Percentiles rank a stretch among this genome's conserved stretches.
These are phyloP conservation scores for Penicillium sp. DNA, from an alignment of 2,329 filamentous ascomycete species.

Conservation along the genomic window DNA sequence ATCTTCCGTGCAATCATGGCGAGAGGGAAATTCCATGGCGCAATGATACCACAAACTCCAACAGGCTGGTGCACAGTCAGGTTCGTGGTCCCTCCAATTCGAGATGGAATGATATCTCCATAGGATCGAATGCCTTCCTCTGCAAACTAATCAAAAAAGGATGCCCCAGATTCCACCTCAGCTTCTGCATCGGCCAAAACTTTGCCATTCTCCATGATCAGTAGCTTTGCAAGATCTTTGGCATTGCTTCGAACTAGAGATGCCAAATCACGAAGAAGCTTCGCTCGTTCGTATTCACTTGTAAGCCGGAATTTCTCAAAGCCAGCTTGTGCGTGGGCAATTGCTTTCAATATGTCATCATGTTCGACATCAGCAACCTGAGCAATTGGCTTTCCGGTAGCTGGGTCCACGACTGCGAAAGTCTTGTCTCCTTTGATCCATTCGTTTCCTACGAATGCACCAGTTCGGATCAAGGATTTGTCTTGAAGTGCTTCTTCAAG, in stretches of 20 bases:
- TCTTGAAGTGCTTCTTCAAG: no score
- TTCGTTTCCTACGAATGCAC: no score
- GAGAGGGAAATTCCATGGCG: background rate
- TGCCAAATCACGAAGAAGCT: background rate
- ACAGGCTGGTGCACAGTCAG: background rate
- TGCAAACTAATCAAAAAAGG: background rate
- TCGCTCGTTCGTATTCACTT: no score
- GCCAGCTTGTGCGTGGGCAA: no score
- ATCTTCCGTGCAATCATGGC: background rate
- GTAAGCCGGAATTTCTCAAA: no score
- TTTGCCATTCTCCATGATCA: background rate
- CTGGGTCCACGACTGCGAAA: no score
- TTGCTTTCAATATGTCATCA: no score
- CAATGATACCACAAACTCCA: background rate
- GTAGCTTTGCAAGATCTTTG: background rate
- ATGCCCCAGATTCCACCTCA: background rate
- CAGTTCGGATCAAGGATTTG: no score
- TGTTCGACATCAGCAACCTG: no score
- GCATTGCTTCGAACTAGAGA: slow-evolving; percentile 4
- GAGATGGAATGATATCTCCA: background rate
- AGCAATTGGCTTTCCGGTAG: no score
- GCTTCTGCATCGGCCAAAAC: background rate
- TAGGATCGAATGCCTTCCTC: background rate
- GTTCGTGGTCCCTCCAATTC: no score
- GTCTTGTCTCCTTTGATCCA: no score